Percentiles rank a stretch among this genome's conserved stretches.
Conservation (phyloP, 306 rosid genomes). For the Aeschynomene evenia region DNA sequence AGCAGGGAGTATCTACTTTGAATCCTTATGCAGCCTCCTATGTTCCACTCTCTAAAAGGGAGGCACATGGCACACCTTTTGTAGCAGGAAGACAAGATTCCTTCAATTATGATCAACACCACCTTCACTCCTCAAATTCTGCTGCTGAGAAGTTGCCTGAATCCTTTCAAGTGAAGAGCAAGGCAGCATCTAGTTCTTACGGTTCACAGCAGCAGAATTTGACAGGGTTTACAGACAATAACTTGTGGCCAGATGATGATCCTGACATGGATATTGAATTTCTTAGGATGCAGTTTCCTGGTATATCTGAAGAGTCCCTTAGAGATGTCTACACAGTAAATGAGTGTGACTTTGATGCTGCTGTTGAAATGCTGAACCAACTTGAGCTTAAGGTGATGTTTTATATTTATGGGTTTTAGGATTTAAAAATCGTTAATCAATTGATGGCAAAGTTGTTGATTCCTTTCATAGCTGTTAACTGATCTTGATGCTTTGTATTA, state of each 20-base stretch:
- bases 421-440: background rate
- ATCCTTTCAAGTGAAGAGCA: slow-evolving; percentile 31
- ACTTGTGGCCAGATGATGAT: slow-evolving; percentile 38
- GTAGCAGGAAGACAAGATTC: slow-evolving; percentile 16
- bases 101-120: slow-evolving; percentile 21
- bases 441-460: background rate
- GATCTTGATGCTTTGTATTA: background rate
- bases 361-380: slow-evolving; percentile 58
- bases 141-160: slow-evolving; percentile 23
- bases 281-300: slow-evolving; percentile 55
- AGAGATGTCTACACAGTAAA: slow-evolving; percentile 49
- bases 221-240: slow-evolving; percentile 22
- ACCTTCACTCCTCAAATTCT: background rate
- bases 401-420: background rate
- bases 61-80: slow-evolving; percentile 29
- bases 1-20: slow-evolving; percentile 53
- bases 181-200: slow-evolving; percentile 33
- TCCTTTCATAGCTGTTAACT: background rate
- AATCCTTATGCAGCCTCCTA: slow-evolving; percentile 68
- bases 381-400: slow-evolving; percentile 50
- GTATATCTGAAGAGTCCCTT: slow-evolving; percentile 49
- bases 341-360: slow-evolving; percentile 44
- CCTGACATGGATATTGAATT: slow-evolving; percentile 52
- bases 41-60: slow-evolving; percentile 62
- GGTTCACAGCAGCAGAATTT: slow-evolving; percentile 35